phyloP scores from a whole-genome alignment of 306 rosid species.

The Malus sieversii region DNA sequence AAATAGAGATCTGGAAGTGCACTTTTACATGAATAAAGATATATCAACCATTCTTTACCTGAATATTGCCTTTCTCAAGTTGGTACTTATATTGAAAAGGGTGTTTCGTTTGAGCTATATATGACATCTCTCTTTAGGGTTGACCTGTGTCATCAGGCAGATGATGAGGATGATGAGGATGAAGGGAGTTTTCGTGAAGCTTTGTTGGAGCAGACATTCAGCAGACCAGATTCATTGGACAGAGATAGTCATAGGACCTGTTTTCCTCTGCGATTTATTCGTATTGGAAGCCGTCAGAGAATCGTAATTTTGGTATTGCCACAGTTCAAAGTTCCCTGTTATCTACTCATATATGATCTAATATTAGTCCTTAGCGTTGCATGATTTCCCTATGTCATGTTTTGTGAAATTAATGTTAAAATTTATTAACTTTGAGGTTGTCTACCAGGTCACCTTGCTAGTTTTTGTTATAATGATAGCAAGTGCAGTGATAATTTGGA shows the following conservation, averaged over 20 bases:
- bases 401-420: neutral
- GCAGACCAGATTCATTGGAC: slow-evolving; percentile 25
- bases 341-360: neutral
- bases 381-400: neutral
- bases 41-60: neutral
- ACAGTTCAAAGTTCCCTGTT: slow-evolving; percentile 4
- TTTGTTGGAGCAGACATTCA: slow-evolving; percentile 56
- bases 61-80: neutral
- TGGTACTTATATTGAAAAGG: neutral
- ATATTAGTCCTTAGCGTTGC: neutral
- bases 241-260: slow-evolving; percentile 59
- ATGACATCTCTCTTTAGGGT: slow-evolving; percentile 50
- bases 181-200: slow-evolving; percentile 61
- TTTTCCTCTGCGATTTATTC: slow-evolving; percentile 59
- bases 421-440: slow-evolving; percentile 13
- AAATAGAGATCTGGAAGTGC: neutral
- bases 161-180: slow-evolving; percentile 70
- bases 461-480: slow-evolving; percentile 46
- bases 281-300: slow-evolving; percentile 70
- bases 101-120: slow-evolving; percentile 22
- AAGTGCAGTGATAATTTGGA: slow-evolving; percentile 78
- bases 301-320: slow-evolving; percentile 66
- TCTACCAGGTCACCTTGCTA: slow-evolving; percentile 59
- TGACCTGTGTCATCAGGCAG: slow-evolving; percentile 96
- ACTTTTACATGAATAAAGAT: neutral